phyloP scores from a whole-genome alignment of 352 stramenopile species.

The Globisporangium parvum region DNA sequence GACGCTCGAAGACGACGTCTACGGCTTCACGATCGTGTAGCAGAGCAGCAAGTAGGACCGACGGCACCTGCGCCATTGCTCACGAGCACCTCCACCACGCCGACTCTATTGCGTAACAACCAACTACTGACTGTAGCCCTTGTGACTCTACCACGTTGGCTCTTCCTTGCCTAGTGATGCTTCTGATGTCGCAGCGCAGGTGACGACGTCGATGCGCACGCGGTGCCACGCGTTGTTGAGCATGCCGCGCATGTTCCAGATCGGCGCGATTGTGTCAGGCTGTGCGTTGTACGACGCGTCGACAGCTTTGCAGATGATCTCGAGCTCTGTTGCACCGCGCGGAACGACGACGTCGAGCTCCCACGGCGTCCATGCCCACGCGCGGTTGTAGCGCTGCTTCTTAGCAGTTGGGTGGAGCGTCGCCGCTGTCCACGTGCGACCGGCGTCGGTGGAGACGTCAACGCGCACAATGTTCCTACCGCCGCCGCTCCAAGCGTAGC shows the following conservation, averaged over 20 bases:
- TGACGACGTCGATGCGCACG: slow-evolving; percentile 54
- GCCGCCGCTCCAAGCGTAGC: slow-evolving; percentile 92
- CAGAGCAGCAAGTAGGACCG: no score
- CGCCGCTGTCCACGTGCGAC: slow-evolving; percentile 89
- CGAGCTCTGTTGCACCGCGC: slow-evolving; percentile 61
- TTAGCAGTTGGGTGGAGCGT: slow-evolving; percentile 72
- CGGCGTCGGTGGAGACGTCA: slow-evolving; percentile 93
- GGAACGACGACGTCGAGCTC: slow-evolving; percentile 88
- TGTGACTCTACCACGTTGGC: slow-evolving; percentile 23
- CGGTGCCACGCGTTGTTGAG: slow-evolving; percentile 97
- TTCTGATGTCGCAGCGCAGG: neutral
- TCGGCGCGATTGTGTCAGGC: slow-evolving; percentile 91
- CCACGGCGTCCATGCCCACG: slow-evolving; percentile 96
- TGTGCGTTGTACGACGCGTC: slow-evolving; percentile 96
- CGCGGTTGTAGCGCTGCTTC: slow-evolving; percentile 84
- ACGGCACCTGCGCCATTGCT: neutral
- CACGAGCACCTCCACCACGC: neutral
- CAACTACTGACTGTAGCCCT: slow-evolving; percentile 1
- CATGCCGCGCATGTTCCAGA: slow-evolving; percentile 98
- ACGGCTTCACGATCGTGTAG: slow-evolving; percentile 49
- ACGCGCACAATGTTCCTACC: slow-evolving; percentile 95
- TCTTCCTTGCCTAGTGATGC: slow-evolving; percentile 4
- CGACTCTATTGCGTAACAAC: neutral
- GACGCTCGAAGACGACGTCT: slow-evolving; percentile 24
- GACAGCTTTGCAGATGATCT: slow-evolving; percentile 92